Evolutionary conservation across 495 filamentous ascomycete species (phyloP), one percentile per base, ranked within the genome.

Genomic region (Tuber microsphaerosporum): DNA sequence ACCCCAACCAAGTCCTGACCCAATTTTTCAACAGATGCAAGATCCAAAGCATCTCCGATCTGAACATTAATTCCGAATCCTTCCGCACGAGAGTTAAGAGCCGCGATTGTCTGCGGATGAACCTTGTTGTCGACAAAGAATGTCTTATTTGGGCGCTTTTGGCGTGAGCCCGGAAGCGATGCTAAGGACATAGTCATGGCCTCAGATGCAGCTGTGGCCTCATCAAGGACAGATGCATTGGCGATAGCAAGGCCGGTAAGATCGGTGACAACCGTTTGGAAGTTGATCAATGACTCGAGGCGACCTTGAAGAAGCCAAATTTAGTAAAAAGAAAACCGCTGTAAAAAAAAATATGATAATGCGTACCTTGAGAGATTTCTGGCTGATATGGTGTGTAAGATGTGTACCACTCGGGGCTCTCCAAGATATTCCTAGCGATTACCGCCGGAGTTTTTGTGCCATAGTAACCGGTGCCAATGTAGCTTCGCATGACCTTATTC

Each of bases 311-410:
- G 19, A 41, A 1, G 73, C 9, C 14, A 71, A 69, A 65, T 17
- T 69, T 51, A 39, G 22, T 42, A 34, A 56, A 9, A 72, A 34
- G 51, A 77, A 76, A 65, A 37, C 20, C 7, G 37, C 31, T 3
- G n/a, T n/a, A 68, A 43, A 70, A 31, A 34, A 65, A 65, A 14
- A 65, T 26, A 65, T 65, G 26, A 65, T 17, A 19, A 65, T 48
- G 74, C 73, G 80, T 61, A 72, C 87, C 95, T 84, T 99, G 95
- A 81, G 93, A 97, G 86, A 99, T 98, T 85, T 99, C 95, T 3
- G 95, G 94, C 84, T 99, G 95, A 84, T 99, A 99, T 41, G 95
- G 95, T 0, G 95, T 98, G 83, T 99, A 99, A 83, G 94, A 97
- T 61, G 95, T 99, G 84, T 99, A 99, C 95, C 95, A 99, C 22